Percentiles rank a stretch among this genome's conserved stretches.
Conservation (phyloP, 495 filamentous ascomycete species). For the Talaromyces adpressus region DNA sequence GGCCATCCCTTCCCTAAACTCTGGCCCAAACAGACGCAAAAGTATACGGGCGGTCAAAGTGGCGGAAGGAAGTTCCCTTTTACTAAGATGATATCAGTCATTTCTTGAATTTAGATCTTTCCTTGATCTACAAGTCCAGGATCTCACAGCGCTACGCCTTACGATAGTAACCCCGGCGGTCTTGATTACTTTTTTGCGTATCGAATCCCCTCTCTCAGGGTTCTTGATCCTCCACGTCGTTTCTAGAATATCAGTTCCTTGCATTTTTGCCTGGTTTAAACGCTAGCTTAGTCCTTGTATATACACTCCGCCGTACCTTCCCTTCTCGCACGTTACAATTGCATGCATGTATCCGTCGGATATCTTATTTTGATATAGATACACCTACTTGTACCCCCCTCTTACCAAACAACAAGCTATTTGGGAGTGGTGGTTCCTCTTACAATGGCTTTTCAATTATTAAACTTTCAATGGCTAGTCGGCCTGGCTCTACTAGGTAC, state of each 20-base stretch:
- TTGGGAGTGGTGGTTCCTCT: neutral
- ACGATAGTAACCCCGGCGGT: neutral
- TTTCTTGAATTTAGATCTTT: neutral
- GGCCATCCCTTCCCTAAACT: neutral
- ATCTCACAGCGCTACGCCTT: neutral
- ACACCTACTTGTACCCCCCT: neutral
- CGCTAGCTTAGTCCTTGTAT: neutral
- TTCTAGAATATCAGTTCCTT: neutral
- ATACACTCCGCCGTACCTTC: neutral
- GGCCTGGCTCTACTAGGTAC: neutral
- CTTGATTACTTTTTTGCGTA: constrained; percentile 7
- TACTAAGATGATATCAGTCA: too few species aligned
- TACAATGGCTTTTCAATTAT: neutral
- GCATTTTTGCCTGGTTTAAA: neutral
- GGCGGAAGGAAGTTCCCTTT: too few species aligned
- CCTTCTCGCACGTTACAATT: neutral
- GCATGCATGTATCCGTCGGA: neutral
- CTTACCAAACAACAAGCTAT: neutral
- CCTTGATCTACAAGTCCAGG: neutral
- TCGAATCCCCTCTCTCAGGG: neutral
- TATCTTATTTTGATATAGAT: neutral
- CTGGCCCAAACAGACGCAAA: neutral
- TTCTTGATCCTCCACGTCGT: neutral
- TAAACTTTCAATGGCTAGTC: constrained; percentile 2
- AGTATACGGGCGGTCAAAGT: neutral